Conservation (phyloP, 164 flowering plant genomes). For the Liriodendron chinense region DNA sequence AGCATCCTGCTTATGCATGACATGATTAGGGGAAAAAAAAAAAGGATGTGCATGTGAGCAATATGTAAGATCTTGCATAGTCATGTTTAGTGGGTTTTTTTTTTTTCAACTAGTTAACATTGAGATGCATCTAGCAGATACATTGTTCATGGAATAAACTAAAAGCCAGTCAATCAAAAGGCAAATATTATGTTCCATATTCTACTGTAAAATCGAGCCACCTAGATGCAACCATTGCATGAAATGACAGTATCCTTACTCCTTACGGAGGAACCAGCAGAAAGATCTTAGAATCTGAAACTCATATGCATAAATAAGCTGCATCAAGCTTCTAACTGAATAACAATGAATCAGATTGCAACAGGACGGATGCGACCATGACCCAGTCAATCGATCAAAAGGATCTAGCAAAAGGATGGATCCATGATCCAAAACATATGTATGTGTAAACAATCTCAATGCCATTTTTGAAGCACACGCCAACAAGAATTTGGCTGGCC, state of each 20-base stretch:
- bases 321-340: slow-evolving; percentile 5
- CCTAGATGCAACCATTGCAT: no score
- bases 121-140: background rate
- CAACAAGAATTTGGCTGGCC: background rate
- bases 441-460: background rate
- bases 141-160: background rate
- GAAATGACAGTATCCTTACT: no score
- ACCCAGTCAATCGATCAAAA: background rate
- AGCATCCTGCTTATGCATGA: no score
- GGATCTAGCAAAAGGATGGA: background rate
- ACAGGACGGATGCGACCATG: background rate
- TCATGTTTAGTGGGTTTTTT: no score
- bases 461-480: slow-evolving; percentile 10
- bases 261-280: background rate
- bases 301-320: background rate
- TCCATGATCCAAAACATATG: background rate
- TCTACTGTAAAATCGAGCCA: background rate
- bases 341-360: slow-evolving; percentile 5
- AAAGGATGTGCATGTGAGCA: background rate
- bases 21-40: no score
- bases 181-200: background rate
- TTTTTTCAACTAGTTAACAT: no score
- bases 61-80: no score
- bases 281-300: background rate
- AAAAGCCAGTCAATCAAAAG: background rate